Evolutionary conservation across 768 basidiomycete species (phyloP).

Genomic region (Filobasidium floriforme): DNA sequence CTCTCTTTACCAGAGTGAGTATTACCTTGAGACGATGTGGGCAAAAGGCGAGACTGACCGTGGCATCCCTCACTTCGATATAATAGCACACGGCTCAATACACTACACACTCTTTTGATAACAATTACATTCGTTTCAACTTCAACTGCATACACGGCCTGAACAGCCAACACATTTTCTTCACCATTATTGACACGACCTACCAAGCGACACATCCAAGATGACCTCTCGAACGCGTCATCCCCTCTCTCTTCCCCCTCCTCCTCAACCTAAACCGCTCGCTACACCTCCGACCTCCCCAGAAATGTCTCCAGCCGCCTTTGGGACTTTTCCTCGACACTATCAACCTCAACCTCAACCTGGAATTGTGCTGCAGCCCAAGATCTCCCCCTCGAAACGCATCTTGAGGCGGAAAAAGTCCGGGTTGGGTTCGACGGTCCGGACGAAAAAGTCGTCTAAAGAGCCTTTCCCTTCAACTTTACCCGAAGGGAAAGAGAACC

Average conservation of each 20-base stretch:
- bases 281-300: not conserved
- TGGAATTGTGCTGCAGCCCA: not conserved
- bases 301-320: not conserved
- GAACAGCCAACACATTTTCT: too few species aligned
- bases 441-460: not conserved
- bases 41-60: too few species aligned
- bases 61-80: too few species aligned
- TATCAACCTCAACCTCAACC: too few species aligned
- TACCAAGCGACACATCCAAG: not conserved
- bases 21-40: too few species aligned
- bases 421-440: not conserved
- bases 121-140: too few species aligned
- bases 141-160: too few species aligned
- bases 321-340: not conserved
- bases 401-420: not conserved
- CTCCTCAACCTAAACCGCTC: not conserved
- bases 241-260: not conserved
- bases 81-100: too few species aligned
- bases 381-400: not conserved
- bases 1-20: too few species aligned
- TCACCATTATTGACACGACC: too few species aligned
- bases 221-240: slow-evolving; percentile 1
- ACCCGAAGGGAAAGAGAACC: not conserved
- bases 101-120: too few species aligned
- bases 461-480: too few species aligned